Percentiles rank a stretch among this genome's conserved stretches.
Evolutionary conservation across 2,329 filamentous ascomycete genomes (phyloP).

Genomic region (Claviceps sp.): DNA sequence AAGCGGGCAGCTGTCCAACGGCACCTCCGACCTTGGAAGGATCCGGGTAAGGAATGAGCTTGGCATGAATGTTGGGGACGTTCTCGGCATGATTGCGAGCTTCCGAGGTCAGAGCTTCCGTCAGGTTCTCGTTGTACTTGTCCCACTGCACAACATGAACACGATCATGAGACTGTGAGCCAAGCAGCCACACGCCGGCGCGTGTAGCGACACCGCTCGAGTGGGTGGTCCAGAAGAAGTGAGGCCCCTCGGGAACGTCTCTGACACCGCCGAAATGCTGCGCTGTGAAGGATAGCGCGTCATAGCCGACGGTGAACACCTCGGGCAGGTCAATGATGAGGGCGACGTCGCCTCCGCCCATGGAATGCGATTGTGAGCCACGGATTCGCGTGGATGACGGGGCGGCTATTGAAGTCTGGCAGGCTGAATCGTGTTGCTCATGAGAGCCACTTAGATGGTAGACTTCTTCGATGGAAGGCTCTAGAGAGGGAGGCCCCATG

Average conservation of each 20-base stretch:
- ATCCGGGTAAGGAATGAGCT: conserved; percentile 32
- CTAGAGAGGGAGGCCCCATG: conserved; percentile 19
- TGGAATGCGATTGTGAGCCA: conserved; percentile 13
- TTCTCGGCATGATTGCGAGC: conserved; percentile 29
- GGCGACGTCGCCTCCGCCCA: conserved; percentile 35
- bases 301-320: conserved; percentile 39
- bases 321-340: conserved; percentile 38
- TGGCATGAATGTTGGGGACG: conserved; percentile 24
- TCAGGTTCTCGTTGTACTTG: conserved; percentile 38
- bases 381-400: conserved; percentile 2
- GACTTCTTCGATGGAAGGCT: conserved; percentile 8
- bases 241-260: conserved; percentile 40
- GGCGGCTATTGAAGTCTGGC: neutral
- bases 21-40: conserved; percentile 15
- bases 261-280: conserved; percentile 38
- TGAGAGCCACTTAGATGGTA: neutral
- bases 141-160: conserved; percentile 43
- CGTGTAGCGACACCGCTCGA: conserved; percentile 33
- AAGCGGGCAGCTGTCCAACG: conserved; percentile 9
- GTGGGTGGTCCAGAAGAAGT: conserved; percentile 47
- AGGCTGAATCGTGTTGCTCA: neutral
- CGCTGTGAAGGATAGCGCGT: conserved; percentile 34
- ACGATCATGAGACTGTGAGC: conserved; percentile 16
- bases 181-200: conserved; percentile 44
- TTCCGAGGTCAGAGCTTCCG: conserved; percentile 33